Evolutionary conservation across 495 filamentous ascomycete species (phyloP).

Genomic region (Darksidea phi): DNA sequence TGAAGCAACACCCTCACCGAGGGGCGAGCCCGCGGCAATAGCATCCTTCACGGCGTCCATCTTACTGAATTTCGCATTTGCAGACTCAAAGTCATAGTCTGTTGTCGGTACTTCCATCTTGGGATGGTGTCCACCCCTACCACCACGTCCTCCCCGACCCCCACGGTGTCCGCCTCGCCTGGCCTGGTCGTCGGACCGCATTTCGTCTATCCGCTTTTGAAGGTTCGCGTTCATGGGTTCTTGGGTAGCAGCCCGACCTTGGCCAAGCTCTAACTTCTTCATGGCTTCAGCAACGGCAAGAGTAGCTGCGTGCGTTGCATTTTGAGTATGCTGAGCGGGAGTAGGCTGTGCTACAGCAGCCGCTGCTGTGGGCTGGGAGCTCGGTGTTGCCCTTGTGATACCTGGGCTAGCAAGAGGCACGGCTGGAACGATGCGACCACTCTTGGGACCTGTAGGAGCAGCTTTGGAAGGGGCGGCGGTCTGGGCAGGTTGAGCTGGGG

Average conservation of each 20-base stretch:
- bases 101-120: constrained; percentile 84
- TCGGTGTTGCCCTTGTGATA: constrained; percentile 19
- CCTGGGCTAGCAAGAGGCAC: constrained; percentile 45
- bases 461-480: constrained; percentile 45
- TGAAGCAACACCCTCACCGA: constrained; percentile 46
- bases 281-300: constrained; percentile 87
- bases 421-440: constrained; percentile 68
- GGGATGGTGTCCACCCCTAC: constrained; percentile 49
- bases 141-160: constrained; percentile 53
- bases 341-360: constrained; percentile 40
- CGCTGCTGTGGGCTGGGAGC: constrained; percentile 16
- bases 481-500: constrained; percentile 39
- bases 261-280: constrained; percentile 69
- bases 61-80: constrained; percentile 98
- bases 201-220: constrained; percentile 80
- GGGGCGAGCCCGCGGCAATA: constrained; percentile 70
- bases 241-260: constrained; percentile 37
- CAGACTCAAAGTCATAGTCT: constrained; percentile 88
- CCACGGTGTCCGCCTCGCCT: constrained; percentile 48
- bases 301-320: constrained; percentile 78
- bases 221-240: constrained; percentile 52
- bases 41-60: constrained; percentile 91
- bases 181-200: constrained; percentile 64
- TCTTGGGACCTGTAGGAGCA: constrained; percentile 63
- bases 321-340: constrained; percentile 50